Percentiles rank a stretch among this genome's conserved stretches.
These are phyloP conservation scores for Marasmius sp. DNA, from an alignment of 1,284 basidiomycete genomes.

Conservation along the genomic window DNA sequence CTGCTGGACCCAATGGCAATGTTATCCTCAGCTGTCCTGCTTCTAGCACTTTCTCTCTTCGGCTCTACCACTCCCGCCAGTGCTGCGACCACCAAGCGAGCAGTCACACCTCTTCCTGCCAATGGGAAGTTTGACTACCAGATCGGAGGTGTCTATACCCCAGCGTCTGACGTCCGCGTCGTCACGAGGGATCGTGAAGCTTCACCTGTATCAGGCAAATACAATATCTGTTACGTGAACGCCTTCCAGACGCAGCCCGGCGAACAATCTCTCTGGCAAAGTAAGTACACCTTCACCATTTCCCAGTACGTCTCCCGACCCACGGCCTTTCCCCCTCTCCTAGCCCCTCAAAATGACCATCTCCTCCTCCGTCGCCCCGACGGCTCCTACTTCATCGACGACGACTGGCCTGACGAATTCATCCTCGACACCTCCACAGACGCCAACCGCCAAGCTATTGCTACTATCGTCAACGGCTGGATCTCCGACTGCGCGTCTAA, in stretches of 20 bases:
- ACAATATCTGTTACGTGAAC: slow-evolving; percentile 18
- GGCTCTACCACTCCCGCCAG: background rate
- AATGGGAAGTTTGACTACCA: slow-evolving; percentile 15
- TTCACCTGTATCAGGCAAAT: slow-evolving; percentile 3
- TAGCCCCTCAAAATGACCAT: background rate
- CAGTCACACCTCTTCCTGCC: slow-evolving; percentile 4
- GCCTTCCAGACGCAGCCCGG: slow-evolving; percentile 13
- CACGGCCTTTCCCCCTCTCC: background rate
- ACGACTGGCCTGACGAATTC: slow-evolving; percentile 14
- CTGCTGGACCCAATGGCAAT: background rate
- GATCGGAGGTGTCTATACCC: slow-evolving; percentile 13
- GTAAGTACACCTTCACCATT: background rate
- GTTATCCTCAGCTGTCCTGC: background rate
- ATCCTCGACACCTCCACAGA: slow-evolving; percentile 14
- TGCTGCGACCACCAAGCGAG: background rate
- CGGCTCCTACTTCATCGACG: slow-evolving; percentile 8
- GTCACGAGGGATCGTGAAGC: slow-evolving; percentile 12
- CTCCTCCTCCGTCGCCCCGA: slow-evolving; percentile 7
- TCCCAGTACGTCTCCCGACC: background rate
- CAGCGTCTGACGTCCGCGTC: slow-evolving; percentile 6
- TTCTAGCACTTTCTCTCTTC: background rate
- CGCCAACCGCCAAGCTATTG: slow-evolving; percentile 8
- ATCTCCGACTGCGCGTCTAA: slow-evolving; percentile 10
- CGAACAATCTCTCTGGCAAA: slow-evolving; percentile 4
- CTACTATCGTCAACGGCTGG: slow-evolving; percentile 8